phyloP scores from a whole-genome alignment of 768 basidiomycete genomes.

The Tylopilus vinaceipallidus region DNA sequence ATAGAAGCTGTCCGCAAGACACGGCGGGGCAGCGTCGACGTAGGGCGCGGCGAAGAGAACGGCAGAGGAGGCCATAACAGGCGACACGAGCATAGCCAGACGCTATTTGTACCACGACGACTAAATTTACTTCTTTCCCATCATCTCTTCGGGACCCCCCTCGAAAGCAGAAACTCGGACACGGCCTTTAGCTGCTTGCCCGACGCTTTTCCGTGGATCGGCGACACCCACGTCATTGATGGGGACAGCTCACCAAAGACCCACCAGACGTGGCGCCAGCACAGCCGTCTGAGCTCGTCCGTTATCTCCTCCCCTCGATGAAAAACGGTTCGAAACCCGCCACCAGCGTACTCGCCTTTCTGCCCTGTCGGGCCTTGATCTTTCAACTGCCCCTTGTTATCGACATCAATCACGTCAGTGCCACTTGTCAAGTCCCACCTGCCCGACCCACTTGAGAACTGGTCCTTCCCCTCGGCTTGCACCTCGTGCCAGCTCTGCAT shows the following conservation, averaged over 20 bases:
- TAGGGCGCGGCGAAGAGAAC: slow-evolving; percentile 24
- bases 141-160: slow-evolving; percentile 83
- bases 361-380: slow-evolving; percentile 73
- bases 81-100: too few species aligned
- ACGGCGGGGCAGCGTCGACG: slow-evolving; percentile 29
- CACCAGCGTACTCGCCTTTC: slow-evolving; percentile 73
- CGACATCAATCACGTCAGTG: background rate
- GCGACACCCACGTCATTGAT: slow-evolving; percentile 46
- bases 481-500: slow-evolving; percentile 84
- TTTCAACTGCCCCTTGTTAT: slow-evolving; percentile 73
- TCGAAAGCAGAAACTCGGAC: slow-evolving; percentile 59
- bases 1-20: slow-evolving; percentile 50
- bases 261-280: slow-evolving; percentile 77
- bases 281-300: slow-evolving; percentile 76
- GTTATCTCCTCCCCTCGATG: slow-evolving; percentile 70
- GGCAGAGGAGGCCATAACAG: too few species aligned
- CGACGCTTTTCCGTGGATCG: slow-evolving; percentile 53
- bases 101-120: too few species aligned
- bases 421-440: background rate
- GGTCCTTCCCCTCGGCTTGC: slow-evolving; percentile 50
- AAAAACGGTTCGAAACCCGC: slow-evolving; percentile 80
- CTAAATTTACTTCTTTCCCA: slow-evolving; percentile 46
- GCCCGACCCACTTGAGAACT: slow-evolving; percentile 51
- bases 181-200: slow-evolving; percentile 73
- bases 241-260: slow-evolving; percentile 16